A percentile compares a stretch with the other conserved stretches of the same genome.
These are phyloP conservation scores for Talaromyces sp. DNA, from an alignment of 2,329 filamentous ascomycete species.

Conservation along the genomic window DNA sequence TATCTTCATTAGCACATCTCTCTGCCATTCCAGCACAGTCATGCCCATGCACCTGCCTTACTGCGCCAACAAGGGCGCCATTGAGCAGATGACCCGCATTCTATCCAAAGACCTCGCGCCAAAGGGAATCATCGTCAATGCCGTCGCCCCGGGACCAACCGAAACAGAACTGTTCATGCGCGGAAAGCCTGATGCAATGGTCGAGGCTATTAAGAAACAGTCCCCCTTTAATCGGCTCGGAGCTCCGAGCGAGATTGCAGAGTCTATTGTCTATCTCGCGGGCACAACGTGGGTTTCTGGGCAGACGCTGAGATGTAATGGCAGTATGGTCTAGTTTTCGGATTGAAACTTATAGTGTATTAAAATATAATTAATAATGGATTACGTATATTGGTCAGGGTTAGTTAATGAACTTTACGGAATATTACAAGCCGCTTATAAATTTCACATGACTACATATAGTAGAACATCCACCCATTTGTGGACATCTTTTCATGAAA, in stretches of 20 bases:
- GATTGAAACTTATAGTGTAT: not conserved
- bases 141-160: conserved; percentile 50
- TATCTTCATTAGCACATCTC: conserved; percentile 47
- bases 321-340: conserved; percentile 14
- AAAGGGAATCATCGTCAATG: conserved; percentile 49
- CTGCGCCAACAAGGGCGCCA: conserved; percentile 52
- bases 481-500: no score
- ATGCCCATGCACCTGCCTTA: conserved; percentile 49
- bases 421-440: not conserved
- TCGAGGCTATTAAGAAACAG: conserved; percentile 16
- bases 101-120: conserved; percentile 52
- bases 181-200: conserved; percentile 40
- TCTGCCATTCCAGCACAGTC: conserved; percentile 36
- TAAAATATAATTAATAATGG: not conserved
- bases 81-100: conserved; percentile 54
- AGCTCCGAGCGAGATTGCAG: conserved; percentile 33
- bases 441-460: not conserved
- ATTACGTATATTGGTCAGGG: not conserved
- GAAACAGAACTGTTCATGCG: conserved; percentile 52
- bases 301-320: conserved; percentile 45
- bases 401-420: not conserved
- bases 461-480: not conserved
- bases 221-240: conserved; percentile 20
- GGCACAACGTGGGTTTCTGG: conserved; percentile 43
- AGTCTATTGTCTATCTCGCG: conserved; percentile 39